Base-by-base conservation (phyloP, 768 basidiomycete species). In the Trametes cingulata region DNA sequence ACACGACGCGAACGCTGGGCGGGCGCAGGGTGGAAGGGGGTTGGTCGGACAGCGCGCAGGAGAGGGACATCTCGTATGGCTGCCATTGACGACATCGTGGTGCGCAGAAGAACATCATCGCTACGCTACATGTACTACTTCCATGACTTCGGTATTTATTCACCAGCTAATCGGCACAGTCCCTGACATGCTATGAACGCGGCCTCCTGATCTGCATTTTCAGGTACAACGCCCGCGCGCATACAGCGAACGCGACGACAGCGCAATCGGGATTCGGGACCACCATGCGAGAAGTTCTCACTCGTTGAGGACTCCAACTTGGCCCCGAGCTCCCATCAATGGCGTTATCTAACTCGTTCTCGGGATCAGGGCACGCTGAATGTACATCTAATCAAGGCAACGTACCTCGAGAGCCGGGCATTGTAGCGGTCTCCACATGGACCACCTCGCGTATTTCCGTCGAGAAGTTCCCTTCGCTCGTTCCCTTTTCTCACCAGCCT, bases 141-240 rank as follows among this genome's bases (percentile, higher is more conserved):
- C 56, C 52, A 55, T 51, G 52, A 53, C 40, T 47, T 60, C 51
- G 56, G 61, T 62, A 62, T 62, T 55, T 62, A 62, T 62, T 58
- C 52, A 50, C 52, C 45, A 37, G 33, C 50, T 59, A 40, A 52
- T 59, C 50, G 42, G 51, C 27, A 17, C 40, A 33, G n/a, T 55
- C 19, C 47, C 14, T 51, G 40, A 47, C 48, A 20, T 20, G 27
- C 29, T 33, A 9, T n/a, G 22, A 48, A 49, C 24, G 3, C 19
- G 35, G 13, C 19, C n/a, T 47, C 52, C 51, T 54, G 58, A 47
- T 60, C 51, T 40, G 8, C 27, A 22, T 25, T 55, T 37, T 40
- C 40, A 60, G 59, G 52, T 42, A 54, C 59, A 43, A 1, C 33
- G 19, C 36, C 37, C 50, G 50, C 29, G 29, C 29, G 24, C 46